These are phyloP conservation scores for Malus hybrid DNA, from an alignment of 331 rosid species.

Conservation along the genomic window DNA sequence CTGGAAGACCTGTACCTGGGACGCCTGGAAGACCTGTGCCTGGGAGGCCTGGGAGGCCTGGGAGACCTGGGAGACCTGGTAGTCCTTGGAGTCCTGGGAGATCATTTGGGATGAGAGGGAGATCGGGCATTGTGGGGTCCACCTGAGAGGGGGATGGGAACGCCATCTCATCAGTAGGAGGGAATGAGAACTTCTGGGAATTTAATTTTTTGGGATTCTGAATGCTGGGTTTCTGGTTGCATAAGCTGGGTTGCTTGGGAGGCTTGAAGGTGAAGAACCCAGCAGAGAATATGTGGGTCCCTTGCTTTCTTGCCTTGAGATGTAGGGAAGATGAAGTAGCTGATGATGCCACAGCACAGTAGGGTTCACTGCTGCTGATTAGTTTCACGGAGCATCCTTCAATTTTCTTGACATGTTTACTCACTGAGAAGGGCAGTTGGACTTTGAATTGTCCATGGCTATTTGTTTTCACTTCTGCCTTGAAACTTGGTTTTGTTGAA, in stretches of 20 bases:
- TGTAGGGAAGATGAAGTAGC: conserved; percentile 47
- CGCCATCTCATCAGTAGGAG: conserved; percentile 22
- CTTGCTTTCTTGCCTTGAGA: conserved; percentile 55
- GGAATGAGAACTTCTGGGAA: conserved; percentile 8
- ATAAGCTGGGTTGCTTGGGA: conserved; percentile 47
- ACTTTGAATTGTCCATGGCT: conserved; percentile 62
- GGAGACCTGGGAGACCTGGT: conserved; percentile 33
- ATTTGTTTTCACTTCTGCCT: conserved; percentile 59
- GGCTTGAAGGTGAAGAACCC: conserved; percentile 58
- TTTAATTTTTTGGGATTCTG: conserved; percentile 15
- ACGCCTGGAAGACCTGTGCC: background rate
- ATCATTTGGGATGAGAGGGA: conserved; percentile 10
- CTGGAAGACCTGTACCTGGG: background rate
- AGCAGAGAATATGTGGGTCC: background rate
- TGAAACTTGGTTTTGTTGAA: conserved; percentile 29
- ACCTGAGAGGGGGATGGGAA: conserved; percentile 45
- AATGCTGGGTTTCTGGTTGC: conserved; percentile 48
- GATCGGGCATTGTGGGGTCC: conserved; percentile 26
- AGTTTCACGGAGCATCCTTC: conserved; percentile 66
- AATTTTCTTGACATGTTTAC: conserved; percentile 54
- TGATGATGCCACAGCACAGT: conserved; percentile 70
- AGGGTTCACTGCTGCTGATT: conserved; percentile 70
- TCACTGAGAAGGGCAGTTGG: conserved; percentile 58
- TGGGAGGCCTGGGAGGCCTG: background rate
- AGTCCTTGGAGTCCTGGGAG: conserved; percentile 14